phyloP scores from a whole-genome alignment of 2,329 filamentous ascomycete species.

The Paracorniculantispora psalliotae region DNA sequence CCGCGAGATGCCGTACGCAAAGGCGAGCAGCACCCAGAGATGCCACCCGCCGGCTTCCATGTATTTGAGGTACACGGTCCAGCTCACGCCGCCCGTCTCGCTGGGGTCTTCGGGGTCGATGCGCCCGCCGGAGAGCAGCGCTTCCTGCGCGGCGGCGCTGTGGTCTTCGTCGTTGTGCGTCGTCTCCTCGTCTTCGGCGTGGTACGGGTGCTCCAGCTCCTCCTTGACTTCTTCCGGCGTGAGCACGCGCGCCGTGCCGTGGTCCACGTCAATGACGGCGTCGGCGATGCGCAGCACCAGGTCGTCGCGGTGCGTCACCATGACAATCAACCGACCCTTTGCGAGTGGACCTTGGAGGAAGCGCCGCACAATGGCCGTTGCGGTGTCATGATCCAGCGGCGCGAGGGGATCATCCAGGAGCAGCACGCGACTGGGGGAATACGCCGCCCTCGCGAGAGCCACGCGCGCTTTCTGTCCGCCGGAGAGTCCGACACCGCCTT shows the following conservation, averaged over 20 bases:
- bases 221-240: slow-evolving; percentile 40
- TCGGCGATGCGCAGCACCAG: slow-evolving; percentile 68
- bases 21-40: slow-evolving; percentile 65
- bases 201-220: slow-evolving; percentile 34
- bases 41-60: slow-evolving; percentile 72
- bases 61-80: slow-evolving; percentile 77
- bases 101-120: slow-evolving; percentile 30
- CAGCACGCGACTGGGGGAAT: slow-evolving; percentile 52
- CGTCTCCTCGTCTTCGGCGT: slow-evolving; percentile 24
- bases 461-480: slow-evolving; percentile 61
- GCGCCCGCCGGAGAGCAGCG: slow-evolving; percentile 17
- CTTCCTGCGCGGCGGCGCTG: slow-evolving; percentile 17
- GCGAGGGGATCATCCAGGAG: slow-evolving; percentile 61
- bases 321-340: slow-evolving; percentile 64
- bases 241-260: slow-evolving; percentile 52
- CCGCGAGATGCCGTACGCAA: slow-evolving; percentile 60
- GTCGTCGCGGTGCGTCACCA: slow-evolving; percentile 76
- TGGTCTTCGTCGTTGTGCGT: slow-evolving; percentile 26
- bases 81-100: slow-evolving; percentile 64
- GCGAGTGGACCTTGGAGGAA: slow-evolving; percentile 55
- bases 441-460: slow-evolving; percentile 57
- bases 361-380: slow-evolving; percentile 56
- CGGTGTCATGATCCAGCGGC: slow-evolving; percentile 58
- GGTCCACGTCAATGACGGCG: slow-evolving; percentile 65
- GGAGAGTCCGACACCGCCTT: slow-evolving; percentile 58